A percentile compares a stretch with the other conserved stretches of the same genome.
Conservation (phyloP, 2,329 filamentous ascomycete species). For the Blumeria graminis region DNA sequence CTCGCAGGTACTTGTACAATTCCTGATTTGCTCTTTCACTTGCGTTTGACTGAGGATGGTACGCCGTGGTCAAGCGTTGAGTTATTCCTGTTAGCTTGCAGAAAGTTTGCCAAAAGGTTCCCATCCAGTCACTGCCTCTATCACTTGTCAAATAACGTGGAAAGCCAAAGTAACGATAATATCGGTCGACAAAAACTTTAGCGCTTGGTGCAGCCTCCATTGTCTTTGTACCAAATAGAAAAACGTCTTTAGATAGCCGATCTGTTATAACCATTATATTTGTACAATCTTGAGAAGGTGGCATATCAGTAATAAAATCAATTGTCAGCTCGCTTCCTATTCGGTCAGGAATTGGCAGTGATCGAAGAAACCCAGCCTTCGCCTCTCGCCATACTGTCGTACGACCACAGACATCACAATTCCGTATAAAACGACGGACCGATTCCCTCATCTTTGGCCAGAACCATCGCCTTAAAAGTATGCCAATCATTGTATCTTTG, state of each 20-base stretch:
- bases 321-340: background rate
- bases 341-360: background rate
- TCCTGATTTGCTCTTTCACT: conserved; percentile 1
- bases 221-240: background rate
- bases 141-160: background rate
- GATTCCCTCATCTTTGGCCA: background rate
- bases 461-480: background rate
- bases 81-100: background rate
- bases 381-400: background rate
- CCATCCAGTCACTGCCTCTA: background rate
- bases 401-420: background rate
- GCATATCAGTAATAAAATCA: background rate
- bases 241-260: background rate
- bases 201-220: background rate
- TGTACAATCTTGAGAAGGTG: background rate
- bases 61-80: background rate
- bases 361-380: background rate
- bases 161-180: background rate
- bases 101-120: background rate
- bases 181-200: background rate
- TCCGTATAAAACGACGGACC: background rate
- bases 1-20: background rate
- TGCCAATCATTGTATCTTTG: background rate
- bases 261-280: background rate
- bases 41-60: background rate